Evolutionary conservation across 2,329 filamentous ascomycete genomes (phyloP).

Genomic region (Stagonosporopsis rhizophila): DNA sequence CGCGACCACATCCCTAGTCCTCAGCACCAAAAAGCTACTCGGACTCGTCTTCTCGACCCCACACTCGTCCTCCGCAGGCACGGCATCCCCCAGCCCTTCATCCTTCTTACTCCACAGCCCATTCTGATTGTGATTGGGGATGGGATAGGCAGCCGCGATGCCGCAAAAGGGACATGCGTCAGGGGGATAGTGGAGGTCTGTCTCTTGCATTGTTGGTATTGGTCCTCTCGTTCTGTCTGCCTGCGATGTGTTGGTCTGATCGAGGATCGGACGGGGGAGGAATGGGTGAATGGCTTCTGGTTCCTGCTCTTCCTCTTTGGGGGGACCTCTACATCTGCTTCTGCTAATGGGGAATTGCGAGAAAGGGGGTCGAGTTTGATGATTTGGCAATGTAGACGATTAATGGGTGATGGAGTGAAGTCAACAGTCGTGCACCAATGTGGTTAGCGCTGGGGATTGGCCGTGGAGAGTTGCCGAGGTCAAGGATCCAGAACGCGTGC

Average conservation of each 20-base stretch:
- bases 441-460: slow-evolving; percentile 13
- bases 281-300: too few species aligned
- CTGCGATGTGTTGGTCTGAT: too few species aligned
- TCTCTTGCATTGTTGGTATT: slow-evolving; percentile 35
- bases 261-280: too few species aligned
- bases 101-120: slow-evolving; percentile 16
- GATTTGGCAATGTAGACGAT: not conserved
- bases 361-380: not conserved
- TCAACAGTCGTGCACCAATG: slow-evolving; percentile 10
- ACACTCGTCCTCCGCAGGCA: slow-evolving; percentile 37
- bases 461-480: slow-evolving; percentile 19
- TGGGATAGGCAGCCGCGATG: slow-evolving; percentile 61
- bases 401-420: slow-evolving; percentile 1
- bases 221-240: too few species aligned
- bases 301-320: too few species aligned
- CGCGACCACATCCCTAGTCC: slow-evolving; percentile 77
- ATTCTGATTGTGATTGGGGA: not conserved
- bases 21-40: slow-evolving; percentile 70
- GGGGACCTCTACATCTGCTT: too few species aligned
- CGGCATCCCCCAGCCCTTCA: slow-evolving; percentile 24
- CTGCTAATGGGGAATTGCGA: not conserved
- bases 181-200: slow-evolving; percentile 50
- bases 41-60: slow-evolving; percentile 43
- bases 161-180: slow-evolving; percentile 64
- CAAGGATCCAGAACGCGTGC: slow-evolving; percentile 1